A percentile compares a stretch with the other conserved stretches of the same genome.
Conservation (phyloP, 2,329 filamentous ascomycete genomes). For the Celoporthe dispersa region DNA sequence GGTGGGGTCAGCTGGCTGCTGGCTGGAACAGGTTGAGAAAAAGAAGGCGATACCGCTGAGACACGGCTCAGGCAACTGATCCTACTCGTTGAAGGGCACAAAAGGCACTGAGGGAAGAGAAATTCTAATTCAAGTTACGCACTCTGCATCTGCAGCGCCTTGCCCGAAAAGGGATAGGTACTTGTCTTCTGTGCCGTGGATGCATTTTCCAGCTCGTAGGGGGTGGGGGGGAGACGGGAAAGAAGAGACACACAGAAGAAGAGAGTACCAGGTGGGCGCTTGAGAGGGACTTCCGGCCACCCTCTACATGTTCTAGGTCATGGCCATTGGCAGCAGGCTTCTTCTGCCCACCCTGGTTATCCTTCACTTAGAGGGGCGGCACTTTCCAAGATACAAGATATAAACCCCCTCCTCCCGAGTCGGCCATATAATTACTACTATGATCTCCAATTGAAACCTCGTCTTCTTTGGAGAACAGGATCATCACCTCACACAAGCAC, state of each 20-base stretch:
- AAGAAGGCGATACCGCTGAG: not conserved
- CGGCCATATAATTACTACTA: too few species aligned
- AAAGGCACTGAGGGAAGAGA: not conserved
- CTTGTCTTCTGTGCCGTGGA: not conserved
- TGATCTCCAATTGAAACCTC: too few species aligned
- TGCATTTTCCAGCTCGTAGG: not conserved
- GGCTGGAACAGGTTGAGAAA: not conserved
- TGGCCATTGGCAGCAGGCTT: too few species aligned
- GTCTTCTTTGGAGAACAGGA: too few species aligned
- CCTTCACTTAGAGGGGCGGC: too few species aligned
- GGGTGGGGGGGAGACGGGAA: not conserved
- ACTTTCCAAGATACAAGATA: too few species aligned
- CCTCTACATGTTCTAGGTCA: too few species aligned
- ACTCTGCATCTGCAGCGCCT: not conserved
- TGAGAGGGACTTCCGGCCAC: too few species aligned
- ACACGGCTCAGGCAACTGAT: not conserved
- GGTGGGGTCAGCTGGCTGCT: not conserved
- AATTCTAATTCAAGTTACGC: not conserved
- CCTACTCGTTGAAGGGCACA: not conserved
- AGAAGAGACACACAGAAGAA: not conserved
- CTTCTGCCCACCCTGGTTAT: too few species aligned
- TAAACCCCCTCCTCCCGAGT: too few species aligned
- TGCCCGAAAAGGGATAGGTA: not conserved
- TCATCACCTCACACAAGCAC: too few species aligned
- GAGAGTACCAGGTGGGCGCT: too few species aligned